Conservation (phyloP, 768 basidiomycete genomes). For the Mycena pura region DNA sequence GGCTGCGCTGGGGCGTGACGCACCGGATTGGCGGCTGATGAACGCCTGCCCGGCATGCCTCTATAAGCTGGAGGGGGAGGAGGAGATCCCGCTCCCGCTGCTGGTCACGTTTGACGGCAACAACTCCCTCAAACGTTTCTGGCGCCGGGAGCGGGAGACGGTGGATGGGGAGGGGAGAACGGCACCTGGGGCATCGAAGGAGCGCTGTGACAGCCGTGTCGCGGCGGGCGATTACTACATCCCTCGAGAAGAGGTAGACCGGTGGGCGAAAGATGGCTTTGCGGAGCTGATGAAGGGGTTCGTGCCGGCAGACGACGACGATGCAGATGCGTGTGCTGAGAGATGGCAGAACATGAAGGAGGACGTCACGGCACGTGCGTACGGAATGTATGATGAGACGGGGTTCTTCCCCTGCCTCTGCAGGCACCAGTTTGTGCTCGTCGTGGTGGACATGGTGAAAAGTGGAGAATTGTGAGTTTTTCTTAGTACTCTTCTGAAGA, state of each 20-base stretch:
- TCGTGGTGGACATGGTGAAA: background rate
- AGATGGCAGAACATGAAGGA: background rate
- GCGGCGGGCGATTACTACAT: background rate
- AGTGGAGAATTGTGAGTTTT: background rate
- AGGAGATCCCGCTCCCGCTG: constrained; percentile 25
- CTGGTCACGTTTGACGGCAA: constrained; percentile 37
- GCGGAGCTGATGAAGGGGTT: no score
- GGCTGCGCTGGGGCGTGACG: constrained; percentile 29
- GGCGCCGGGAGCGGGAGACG: background rate
- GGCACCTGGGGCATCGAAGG: background rate
- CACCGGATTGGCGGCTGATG: constrained; percentile 31
- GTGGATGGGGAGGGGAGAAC: background rate
- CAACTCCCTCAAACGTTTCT: constrained; percentile 35
- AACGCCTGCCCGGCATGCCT: constrained; percentile 38
- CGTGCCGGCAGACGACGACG: no score
- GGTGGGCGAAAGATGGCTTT: no score
- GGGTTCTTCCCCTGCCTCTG: background rate
- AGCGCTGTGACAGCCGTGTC: background rate
- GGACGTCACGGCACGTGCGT: background rate
- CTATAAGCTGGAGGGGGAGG: constrained; percentile 34
- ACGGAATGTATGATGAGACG: background rate
- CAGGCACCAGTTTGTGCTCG: background rate
- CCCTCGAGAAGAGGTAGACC: background rate
- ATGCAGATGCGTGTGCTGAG: no score
- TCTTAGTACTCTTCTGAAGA: background rate